Percentiles rank a stretch among this genome's conserved stretches.
These are phyloP conservation scores for Phialophora verrucosa DNA, from an alignment of 2,329 filamentous ascomycete species.

Conservation along the genomic window DNA sequence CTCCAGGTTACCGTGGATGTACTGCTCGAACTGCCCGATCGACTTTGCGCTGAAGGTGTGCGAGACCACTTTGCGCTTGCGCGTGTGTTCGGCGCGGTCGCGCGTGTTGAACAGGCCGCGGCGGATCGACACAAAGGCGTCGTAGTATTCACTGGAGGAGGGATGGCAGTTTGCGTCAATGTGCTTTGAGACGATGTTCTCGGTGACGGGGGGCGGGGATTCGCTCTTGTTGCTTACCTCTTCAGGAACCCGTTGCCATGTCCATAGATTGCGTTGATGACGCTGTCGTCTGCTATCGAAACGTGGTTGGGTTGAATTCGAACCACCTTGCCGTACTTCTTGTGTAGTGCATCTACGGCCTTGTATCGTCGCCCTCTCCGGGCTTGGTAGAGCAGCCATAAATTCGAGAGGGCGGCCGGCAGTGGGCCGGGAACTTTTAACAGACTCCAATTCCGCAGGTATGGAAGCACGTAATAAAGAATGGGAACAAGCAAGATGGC, in stretches of 20 bases:
- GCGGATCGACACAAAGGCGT: conserved; percentile 86
- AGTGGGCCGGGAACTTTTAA: conserved; percentile 58
- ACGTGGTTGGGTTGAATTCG: conserved; percentile 85
- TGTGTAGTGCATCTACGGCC: conserved; percentile 73
- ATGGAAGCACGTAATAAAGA: conserved; percentile 64
- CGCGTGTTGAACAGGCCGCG: conserved; percentile 90
- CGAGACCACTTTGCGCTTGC: conserved; percentile 86
- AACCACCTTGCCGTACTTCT: conserved; percentile 77
- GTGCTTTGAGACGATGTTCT: background rate
- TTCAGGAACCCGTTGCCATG: conserved; percentile 79
- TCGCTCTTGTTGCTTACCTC: conserved; percentile 55
- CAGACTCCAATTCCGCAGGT: conserved; percentile 61
- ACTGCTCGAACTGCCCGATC: conserved; percentile 83
- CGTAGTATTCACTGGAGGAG: conserved; percentile 76
- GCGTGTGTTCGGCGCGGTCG: conserved; percentile 77
- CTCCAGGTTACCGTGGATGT: conserved; percentile 80
- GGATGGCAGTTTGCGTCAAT: background rate
- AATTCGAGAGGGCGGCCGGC: conserved; percentile 70
- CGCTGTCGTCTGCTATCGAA: conserved; percentile 78
- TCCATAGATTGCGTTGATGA: conserved; percentile 78
- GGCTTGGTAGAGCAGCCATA: conserved; percentile 75
- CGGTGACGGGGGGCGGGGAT: background rate
- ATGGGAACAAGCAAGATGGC: conserved; percentile 57
- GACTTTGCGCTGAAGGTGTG: conserved; percentile 87
- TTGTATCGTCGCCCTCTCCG: conserved; percentile 70